phyloP scores from a whole-genome alignment of 2,329 filamentous ascomycete species.

The Arthrobotrys musiformis region DNA sequence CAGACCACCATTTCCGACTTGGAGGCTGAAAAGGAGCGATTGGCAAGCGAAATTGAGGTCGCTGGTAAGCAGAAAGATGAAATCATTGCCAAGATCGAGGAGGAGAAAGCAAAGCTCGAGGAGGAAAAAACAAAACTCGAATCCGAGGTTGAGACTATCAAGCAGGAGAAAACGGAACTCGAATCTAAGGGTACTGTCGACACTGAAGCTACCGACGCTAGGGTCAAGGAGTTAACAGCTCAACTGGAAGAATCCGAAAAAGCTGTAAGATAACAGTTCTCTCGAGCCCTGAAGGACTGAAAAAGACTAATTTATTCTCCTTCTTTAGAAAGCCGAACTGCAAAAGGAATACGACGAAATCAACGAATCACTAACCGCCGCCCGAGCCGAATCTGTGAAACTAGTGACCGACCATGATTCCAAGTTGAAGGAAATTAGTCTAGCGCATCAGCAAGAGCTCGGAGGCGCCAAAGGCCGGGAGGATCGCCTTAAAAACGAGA shows the following conservation, averaged over 20 bases:
- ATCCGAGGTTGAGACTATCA: slow-evolving; percentile 36
- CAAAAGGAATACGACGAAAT: slow-evolving; percentile 31
- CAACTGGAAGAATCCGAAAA: slow-evolving; percentile 24
- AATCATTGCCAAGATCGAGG: slow-evolving; percentile 38
- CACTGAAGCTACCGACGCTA: slow-evolving; percentile 28
- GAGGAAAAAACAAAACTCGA: slow-evolving; percentile 37
- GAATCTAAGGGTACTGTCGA: slow-evolving; percentile 24
- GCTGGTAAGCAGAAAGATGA: slow-evolving; percentile 46
- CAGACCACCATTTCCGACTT: slow-evolving; percentile 46
- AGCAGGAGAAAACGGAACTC: slow-evolving; percentile 30
- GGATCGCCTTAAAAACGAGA: slow-evolving; percentile 13
- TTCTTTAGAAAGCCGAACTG: slow-evolving; percentile 29
- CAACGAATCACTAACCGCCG: background rate
- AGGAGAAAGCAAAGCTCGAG: slow-evolving; percentile 39
- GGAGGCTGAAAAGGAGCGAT: slow-evolving; percentile 32
- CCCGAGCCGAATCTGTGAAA: slow-evolving; percentile 25
- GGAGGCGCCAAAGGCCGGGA: slow-evolving; percentile 25
- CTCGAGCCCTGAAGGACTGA: background rate
- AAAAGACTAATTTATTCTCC: background rate
- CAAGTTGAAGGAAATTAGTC: slow-evolving; percentile 26
- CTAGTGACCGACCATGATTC: slow-evolving; percentile 23
- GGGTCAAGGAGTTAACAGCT: slow-evolving; percentile 36
- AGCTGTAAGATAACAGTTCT: slow-evolving; percentile 15
- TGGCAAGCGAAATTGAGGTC: slow-evolving; percentile 38
- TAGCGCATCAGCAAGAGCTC: slow-evolving; percentile 25